Evolutionary conservation across 1,284 basidiomycete species (phyloP), one percentile per base, ranked within the genome.

Genomic region (Fomitopsis pinicola): DNA sequence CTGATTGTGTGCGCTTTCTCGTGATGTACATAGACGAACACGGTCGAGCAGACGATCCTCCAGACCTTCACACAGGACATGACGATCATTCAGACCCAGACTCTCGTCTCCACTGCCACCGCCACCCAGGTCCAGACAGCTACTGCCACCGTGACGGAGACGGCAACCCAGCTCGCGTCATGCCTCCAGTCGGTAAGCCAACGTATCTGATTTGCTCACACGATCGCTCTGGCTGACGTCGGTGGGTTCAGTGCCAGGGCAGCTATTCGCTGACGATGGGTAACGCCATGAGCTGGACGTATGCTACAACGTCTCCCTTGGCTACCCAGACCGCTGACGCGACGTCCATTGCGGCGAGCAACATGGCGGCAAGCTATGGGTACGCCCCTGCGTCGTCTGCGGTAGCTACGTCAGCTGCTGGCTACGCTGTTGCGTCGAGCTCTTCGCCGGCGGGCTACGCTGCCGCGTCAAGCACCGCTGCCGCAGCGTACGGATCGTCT

Each of bases 221-320:
- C 28, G 50, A 42, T 3, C 30, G 60, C 14, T 10, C 59, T 63
- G 52, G 61, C 36, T 57, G 19, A 19, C 50, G 30, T 33, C 50
- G 58, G 17, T n/a, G 4, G 35, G 8, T 60, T 6, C 64, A 84
- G 81, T 88, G 87, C 80, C 85, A 86, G 77, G 82, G 79, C 44
- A 70, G 71, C 62, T 87, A 80, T 78, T 77, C 76, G 56, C 71
- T 88, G 69, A 78, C 70, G 14, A 62, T 73, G 17, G 84, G 84
- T 26, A 87, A 82, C 76, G 78, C 75, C 76, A 76, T 82, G 75
- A 65, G 61, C 59, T 76, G 75, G 67, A 83, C 83, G 14, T 86
- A 86, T 66, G 77, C 76, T 2, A 54, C 52, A 15, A 54, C 17
- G 33, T 54, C 52, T 19, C 33, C n/a, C 9, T 17, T 64, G 60